phyloP scores from a whole-genome alignment of 169 alveolate species.

The Cardiosporidium cionae region DNA sequence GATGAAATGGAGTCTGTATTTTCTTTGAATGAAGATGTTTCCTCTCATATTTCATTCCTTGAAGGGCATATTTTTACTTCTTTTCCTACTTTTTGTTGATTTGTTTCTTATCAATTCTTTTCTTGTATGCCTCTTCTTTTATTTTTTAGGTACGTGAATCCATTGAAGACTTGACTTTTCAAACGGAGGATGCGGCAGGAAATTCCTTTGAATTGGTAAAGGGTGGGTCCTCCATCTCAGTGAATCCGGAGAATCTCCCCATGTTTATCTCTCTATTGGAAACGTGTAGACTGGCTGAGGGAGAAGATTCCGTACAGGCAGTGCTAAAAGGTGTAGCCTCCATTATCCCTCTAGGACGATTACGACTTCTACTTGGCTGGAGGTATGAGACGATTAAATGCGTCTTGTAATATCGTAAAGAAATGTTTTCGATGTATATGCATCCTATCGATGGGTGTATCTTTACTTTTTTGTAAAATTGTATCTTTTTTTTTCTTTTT shows the following conservation, averaged over 20 bases:
- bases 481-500: background rate
- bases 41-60: background rate
- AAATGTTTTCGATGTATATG: background rate
- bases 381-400: background rate
- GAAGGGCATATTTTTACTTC: background rate
- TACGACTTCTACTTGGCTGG: conserved; percentile 67
- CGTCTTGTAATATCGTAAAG: background rate
- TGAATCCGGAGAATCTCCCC: conserved; percentile 55
- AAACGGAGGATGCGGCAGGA: conserved; percentile 50
- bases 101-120: background rate
- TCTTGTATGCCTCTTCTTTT: background rate
- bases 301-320: conserved; percentile 53
- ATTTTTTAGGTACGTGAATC: too few species aligned
- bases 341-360: conserved; percentile 75
- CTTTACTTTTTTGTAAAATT: background rate
- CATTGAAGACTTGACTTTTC: conserved; percentile 51
- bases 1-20: too few species aligned
- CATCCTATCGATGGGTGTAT: background rate
- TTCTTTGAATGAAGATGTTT: too few species aligned
- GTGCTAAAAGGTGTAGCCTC: conserved; percentile 71
- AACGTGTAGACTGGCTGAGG: conserved; percentile 65
- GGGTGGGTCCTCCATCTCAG: conserved; percentile 60
- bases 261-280: conserved; percentile 65
- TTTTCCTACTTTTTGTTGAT: background rate
- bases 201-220: conserved; percentile 43